Base-by-base conservation (phyloP, 352 stramenopile species). In the Globisporangium ultimum region DNA sequence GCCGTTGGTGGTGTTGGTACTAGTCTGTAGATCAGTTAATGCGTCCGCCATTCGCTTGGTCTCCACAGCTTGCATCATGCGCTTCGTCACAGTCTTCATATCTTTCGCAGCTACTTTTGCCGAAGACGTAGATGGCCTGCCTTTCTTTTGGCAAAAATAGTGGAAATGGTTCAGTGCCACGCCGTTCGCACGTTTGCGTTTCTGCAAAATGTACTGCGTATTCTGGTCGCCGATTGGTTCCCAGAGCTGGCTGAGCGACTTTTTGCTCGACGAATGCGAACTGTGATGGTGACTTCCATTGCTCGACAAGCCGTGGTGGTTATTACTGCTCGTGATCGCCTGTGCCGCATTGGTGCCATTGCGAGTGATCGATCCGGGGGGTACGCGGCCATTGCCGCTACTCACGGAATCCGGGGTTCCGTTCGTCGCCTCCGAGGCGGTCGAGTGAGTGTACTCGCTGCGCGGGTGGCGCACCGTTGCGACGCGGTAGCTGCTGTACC, bases 401-500 rank as follows among this genome's bases (percentile, higher is more conserved):
- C 2, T 32, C 24, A 32, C 24, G 28, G 28, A 36, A 10, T 36
- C 7, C 5, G 28, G 28, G 7, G 28, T 5, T 36, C 28, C 28
- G 28, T 36, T 36, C 28, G 28, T 36, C 28, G 8, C 28, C 28
- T 36, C 28, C 28, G 8, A 36, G 28, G 28, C 28, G 8, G 28
- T 10, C 8, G 28, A 36, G 28, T 36, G 61, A 8, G 47, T 5
- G n/a, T 54, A 58, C 3, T 58, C 60, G 21, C 57, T 77, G 22
- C 63, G 64, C 14, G 64, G 56, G 18, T 59, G 71, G 2, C 41
- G 66, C 38, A 73, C 71, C 57, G 73, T 72, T 47, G 78, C 80
- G 34, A 90, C 78, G 55, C 78, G 79, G 71, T 93, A 93, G 79
- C 79, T 89, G 71, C 80, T 93, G 66, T 93, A 93, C 60, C 84